Conservation (phyloP, 345 rosid species). For the Citrus glauca region DNA sequence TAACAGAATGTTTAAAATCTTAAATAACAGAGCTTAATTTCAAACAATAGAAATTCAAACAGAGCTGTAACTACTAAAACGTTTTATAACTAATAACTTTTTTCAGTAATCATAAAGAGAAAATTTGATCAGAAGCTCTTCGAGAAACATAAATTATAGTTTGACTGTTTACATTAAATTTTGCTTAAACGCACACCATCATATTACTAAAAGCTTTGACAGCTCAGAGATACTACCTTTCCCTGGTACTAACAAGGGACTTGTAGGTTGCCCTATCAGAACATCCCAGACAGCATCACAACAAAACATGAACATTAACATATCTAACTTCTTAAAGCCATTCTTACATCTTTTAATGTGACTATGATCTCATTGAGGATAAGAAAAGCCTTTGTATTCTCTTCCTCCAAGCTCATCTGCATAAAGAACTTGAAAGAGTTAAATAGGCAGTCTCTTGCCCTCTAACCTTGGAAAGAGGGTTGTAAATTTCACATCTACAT, state of each 20-base stretch:
- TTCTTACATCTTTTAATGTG: conserved; percentile 77
- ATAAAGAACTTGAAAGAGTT: conserved; percentile 19
- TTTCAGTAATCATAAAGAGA: not conserved
- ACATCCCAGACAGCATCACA: not conserved
- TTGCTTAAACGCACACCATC: not conserved
- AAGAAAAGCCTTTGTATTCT: conserved; percentile 73
- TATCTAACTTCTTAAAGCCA: conserved; percentile 3
- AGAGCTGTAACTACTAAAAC: not conserved
- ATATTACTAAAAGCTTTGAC: not conserved
- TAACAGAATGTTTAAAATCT: not conserved
- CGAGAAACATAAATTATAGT: not conserved
- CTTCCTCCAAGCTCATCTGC: conserved; percentile 67
- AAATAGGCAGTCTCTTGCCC: conserved; percentile 8
- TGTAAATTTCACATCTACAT: not conserved
- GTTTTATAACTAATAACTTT: not conserved
- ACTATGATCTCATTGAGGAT: conserved; percentile 88
- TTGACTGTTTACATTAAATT: not conserved
- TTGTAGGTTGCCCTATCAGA: not conserved
- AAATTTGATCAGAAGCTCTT: not conserved
- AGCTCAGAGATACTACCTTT: not conserved
- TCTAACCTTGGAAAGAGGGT: not conserved
- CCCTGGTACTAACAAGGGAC: not conserved
- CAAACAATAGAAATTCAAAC: not conserved
- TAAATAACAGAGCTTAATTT: not conserved
- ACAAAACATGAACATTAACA: not conserved